Base-by-base conservation (phyloP, 2,329 filamentous ascomycete species). In the Scytalidium lignicola region DNA sequence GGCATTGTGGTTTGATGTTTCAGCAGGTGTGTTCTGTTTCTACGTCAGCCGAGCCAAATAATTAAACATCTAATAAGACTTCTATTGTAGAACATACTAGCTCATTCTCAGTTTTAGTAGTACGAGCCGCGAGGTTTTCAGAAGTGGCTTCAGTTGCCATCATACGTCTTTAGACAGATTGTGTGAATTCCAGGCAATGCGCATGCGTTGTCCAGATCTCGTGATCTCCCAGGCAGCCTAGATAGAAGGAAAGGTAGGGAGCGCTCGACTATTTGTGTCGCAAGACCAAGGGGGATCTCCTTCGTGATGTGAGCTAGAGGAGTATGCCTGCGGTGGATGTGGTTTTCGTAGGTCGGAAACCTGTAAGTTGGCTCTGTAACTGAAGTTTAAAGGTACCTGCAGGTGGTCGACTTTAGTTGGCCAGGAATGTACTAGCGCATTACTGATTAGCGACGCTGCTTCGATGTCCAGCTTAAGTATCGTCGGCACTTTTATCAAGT, bases 141-240 rank as follows among this genome's bases (percentile, higher is more conserved):
- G 72, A 69, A 65, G 73, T 71, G 71, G 74, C 73, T 76, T 79
- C 79, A 74, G 77, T 77, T 75, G 78, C 79, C 79, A 82, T 82
- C 77, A 79, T 82, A 76, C 78, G 77, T 75, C 68, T 70, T 71
- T 65, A 65, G 61, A 52, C 47, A 59, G 55, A 59, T 56, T 59
- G 51, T 52, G 52, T 48, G 55, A 62, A 63, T 59, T 58, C 51
- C 40, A 56, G 51, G 51, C 55, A 54, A 51, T 62, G 58, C 61
- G 61, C 63, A 65, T 65, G 58, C 59, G 61, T 61, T 59, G 58
- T 55, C 55, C 55, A 54, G 54, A 52, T 47, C 48, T 58, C 26
- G 44, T 44, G 52, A 50, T 53, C 51, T 58, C 39, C 23, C 32
- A 13, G 15, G 12, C 32, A 15, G n/a, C 15, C 8, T 37, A 17